Evolutionary conservation across 2,329 filamentous ascomycete species (phyloP), one percentile per base, ranked within the genome.

Genomic region (Xenoacremonium recifei): DNA sequence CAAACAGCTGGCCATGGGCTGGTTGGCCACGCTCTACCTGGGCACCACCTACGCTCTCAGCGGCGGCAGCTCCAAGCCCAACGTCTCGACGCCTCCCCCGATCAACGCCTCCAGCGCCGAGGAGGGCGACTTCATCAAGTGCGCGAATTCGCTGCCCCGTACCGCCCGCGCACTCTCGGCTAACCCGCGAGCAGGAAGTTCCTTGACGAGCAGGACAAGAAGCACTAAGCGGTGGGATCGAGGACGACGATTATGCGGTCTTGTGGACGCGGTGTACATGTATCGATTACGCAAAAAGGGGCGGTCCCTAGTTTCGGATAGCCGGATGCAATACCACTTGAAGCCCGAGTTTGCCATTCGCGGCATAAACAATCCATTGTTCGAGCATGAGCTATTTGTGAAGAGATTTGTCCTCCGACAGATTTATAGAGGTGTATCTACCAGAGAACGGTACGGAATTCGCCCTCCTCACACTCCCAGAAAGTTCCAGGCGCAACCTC

Each of bases 111-210:
- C 76, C 39, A 79, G 72, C 68, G 71, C 77, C 57, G 79, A 81
- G 61, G 79, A 82, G 70, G 77, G 74, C 64, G 76, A 81, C 62
- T 82, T 82, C 67, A 80, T 82, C 72, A 79, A 81, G 79, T 82
- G 65, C 70, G 75, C 62, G 51, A 57, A 58, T 59, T 60, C 53
- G 37, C 33, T 33, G 4, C 33, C 33, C 48, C n/a, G n/a, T n/a
- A n/a, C 20, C 37, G n/a, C 29, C 39, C 21, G 21, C 10, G 13
- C 25, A 37, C 16, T n/a, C 19, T 39, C 34, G 32, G 47, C 62
- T 66, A 55, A 65, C 52, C 33, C 16, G 15, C 5, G 16, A 12
- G 42, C 44, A 69, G 66, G 61, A 65, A 67, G 55, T 69, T 69
- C 53, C 61, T 69, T 37, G 65, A 67, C 38, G 55, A 68, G 54